Percentiles rank a stretch among this genome's conserved stretches.
Conservation (phyloP, 1,139 yeast genomes). For the Geotrichum klebahnii region DNA sequence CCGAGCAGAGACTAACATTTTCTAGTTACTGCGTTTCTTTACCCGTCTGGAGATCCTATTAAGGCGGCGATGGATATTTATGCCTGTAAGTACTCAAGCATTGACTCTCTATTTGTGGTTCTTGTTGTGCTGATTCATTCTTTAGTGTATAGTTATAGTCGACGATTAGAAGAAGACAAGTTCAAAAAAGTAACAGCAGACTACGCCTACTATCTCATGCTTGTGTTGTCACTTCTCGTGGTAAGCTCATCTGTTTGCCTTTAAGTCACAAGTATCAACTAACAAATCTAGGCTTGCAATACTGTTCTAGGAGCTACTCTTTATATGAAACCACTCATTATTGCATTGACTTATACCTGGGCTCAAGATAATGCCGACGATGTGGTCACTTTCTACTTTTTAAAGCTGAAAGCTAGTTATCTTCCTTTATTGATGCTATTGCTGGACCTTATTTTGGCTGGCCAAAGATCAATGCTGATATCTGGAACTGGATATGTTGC, state of each 20-base stretch:
- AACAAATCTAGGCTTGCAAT: constrained; percentile 23
- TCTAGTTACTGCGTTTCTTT: constrained; percentile 36
- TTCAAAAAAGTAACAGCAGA: constrained; percentile 34
- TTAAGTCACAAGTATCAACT: not conserved
- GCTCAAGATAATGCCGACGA: constrained; percentile 38
- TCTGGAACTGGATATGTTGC: constrained; percentile 37
- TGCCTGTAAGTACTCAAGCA: constrained; percentile 29
- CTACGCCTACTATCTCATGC: constrained; percentile 36
- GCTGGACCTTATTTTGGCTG: constrained; percentile 33
- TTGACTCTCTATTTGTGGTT: too few species aligned
- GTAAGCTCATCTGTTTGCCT: constrained; percentile 12
- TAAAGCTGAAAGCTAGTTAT: constrained; percentile 36
- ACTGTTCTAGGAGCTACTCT: constrained; percentile 28
- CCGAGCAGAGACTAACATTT: constrained; percentile 2
- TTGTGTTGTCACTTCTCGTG: constrained; percentile 29
- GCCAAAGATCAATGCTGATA: constrained; percentile 30
- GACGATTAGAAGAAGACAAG: constrained; percentile 35
- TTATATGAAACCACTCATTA: constrained; percentile 29
- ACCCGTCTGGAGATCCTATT: constrained; percentile 33
- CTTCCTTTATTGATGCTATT: constrained; percentile 37
- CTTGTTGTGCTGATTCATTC: too few species aligned
- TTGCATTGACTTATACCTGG: constrained; percentile 40
- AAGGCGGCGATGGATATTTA: constrained; percentile 33
- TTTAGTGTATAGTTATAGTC: constrained; percentile 36
- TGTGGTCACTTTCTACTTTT: constrained; percentile 33